Percentiles rank a stretch among this genome's conserved stretches.
These are phyloP conservation scores for Chlamydomonas sp. DNA, from an alignment of 139 green algal genomes.

Conservation along the genomic window DNA sequence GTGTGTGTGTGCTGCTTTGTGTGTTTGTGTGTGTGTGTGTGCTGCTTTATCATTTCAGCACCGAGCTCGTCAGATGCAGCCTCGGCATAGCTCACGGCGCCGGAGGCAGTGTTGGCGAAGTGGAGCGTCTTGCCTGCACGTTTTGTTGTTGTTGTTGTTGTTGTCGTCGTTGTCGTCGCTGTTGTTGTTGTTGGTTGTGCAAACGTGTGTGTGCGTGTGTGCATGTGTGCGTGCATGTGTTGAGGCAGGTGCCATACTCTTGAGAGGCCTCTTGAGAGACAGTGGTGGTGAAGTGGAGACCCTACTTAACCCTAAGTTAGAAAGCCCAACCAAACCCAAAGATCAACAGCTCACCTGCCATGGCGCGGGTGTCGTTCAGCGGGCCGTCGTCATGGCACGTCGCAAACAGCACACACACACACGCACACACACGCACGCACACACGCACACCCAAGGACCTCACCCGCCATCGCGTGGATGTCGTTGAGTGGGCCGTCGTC, in stretches of 20 bases:
- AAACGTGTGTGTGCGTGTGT: too few species aligned
- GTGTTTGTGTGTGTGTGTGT: too few species aligned
- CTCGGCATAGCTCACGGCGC: slow-evolving; percentile 64
- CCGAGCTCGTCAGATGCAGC: slow-evolving; percentile 1
- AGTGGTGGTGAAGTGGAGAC: slow-evolving; percentile 57
- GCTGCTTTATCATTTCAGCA: slow-evolving; percentile 1
- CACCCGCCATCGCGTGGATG: slow-evolving; percentile 29
- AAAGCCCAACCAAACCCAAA: too few species aligned
- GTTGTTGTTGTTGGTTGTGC: too few species aligned
- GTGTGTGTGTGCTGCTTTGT: too few species aligned
- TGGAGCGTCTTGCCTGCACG: slow-evolving; percentile 42
- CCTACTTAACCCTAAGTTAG: too few species aligned
- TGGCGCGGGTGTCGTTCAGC: slow-evolving; percentile 33
- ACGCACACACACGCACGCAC: too few species aligned
- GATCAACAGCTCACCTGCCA: slow-evolving; percentile 31
- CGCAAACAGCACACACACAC: slow-evolving; percentile 53
- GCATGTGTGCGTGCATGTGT: too few species aligned
- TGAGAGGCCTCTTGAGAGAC: slow-evolving; percentile 38
- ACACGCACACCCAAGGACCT: too few species aligned
- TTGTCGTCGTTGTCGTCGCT: too few species aligned
- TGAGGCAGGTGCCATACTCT: background rate
- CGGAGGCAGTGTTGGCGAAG: slow-evolving; percentile 65
- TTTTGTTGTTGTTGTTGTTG: too few species aligned
- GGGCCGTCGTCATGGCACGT: slow-evolving; percentile 52
- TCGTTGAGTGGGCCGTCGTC: slow-evolving; percentile 41